Conservation (phyloP, 176 grass and related monocot species). For the Luzula sylvatica region DNA sequence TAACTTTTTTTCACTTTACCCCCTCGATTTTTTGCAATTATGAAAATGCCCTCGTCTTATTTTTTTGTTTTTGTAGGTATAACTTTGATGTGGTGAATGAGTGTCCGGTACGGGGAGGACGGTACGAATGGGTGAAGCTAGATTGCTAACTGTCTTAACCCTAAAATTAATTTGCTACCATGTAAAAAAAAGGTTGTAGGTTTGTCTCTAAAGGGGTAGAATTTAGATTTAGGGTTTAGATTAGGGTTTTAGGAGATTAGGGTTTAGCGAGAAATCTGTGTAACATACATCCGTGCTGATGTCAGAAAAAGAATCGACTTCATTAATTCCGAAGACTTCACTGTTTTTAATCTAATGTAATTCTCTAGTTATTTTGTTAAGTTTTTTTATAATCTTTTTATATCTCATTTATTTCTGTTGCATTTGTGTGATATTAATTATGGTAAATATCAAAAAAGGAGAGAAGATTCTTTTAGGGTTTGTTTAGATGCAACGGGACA, state of each 20-base stretch:
- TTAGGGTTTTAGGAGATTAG: conserved; percentile 21
- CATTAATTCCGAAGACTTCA: conserved; percentile 6
- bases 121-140: conserved; percentile 20
- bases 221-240: conserved; percentile 17
- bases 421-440: no score
- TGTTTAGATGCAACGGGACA: no score
- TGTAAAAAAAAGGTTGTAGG: conserved; percentile 24
- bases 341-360: conserved; percentile 12
- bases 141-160: conserved; percentile 1
- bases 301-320: conserved; percentile 1
- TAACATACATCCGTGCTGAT: conserved; percentile 13
- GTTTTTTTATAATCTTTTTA: neutral
- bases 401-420: conserved; percentile 1
- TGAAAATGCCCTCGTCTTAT: conserved; percentile 2
- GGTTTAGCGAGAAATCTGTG: conserved; percentile 24
- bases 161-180: neutral
- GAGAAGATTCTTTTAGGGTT: no score
- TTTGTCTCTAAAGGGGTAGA: conserved; percentile 19
- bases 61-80: conserved; percentile 12
- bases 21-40: neutral
- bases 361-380: neutral
- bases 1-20: neutral
- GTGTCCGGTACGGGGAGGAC: conserved; percentile 10
- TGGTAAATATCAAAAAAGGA: neutral
- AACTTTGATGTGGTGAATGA: conserved; percentile 19